Base-by-base conservation (phyloP, 2,329 filamentous ascomycete genomes). In the Colletotrichum camelliae region DNA sequence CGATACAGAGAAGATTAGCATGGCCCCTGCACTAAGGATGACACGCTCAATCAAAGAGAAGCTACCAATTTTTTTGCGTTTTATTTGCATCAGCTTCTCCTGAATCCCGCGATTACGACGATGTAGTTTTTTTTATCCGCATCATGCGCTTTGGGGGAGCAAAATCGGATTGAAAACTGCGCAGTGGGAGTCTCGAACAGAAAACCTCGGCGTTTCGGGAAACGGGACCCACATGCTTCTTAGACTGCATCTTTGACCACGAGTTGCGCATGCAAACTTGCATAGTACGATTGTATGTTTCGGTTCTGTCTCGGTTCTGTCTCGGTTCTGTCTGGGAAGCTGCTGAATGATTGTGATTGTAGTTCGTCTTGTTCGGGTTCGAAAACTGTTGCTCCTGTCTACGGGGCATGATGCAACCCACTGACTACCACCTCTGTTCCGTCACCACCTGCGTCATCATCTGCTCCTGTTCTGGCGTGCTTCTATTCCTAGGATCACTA, bases 11-110 rank as follows among this genome's bases (percentile, higher is more conserved):
- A 67, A 72, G 69, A 75, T 67, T 94, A 94, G 93, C 93, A 94
- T 94, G 93, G 93, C 93, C 93, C 91, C 90, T 93, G 91, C 90
- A 92, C 94, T 96, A 96, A 96, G 94, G 94, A 96, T 96, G 94
- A 96, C 94, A 96, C 93, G 93, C 92, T 93, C 89, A 91, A 92
- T 91, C 92, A 93, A 93, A 94, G 93, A 94, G 92, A 93, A 91
- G 90, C 91, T 91, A 89, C 75, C 76, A 75, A 79, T 62, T 61
- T 67, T 61, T 67, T 57, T n/a, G 35, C 4, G 3, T 29, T 61
- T 33, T 16, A n/a, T 39, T 58, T 67, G 58, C 31, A 37, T 68
- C 12, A 6, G n/a, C n/a, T 52, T 52, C 43, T 52, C 43, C 12
- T 13, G n/a, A 7, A 4, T 24, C n/a, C 21, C 21, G 43, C 43